Percentiles rank a stretch among this genome's conserved stretches.
Evolutionary conservation across 1,139 yeast species (phyloP).

Genomic region (Lodderomyces pseudojiufengensis): DNA sequence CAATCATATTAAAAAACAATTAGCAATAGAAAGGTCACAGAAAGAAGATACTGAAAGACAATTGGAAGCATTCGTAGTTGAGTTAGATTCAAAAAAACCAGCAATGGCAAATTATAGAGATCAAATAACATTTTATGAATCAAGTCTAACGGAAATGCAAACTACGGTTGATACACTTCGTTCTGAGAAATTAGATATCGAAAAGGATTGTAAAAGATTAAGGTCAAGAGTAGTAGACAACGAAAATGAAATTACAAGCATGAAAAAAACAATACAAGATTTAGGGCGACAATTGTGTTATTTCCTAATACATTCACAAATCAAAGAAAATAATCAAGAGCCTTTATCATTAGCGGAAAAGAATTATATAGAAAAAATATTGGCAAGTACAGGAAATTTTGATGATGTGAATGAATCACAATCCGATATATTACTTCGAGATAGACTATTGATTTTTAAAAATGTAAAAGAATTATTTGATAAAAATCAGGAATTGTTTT

Average conservation of each 20-base stretch:
- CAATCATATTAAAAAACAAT: conserved; percentile 59
- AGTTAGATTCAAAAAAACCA: conserved; percentile 80
- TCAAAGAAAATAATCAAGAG: conserved; percentile 47
- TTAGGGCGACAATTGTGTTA: conserved; percentile 77
- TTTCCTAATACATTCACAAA: conserved; percentile 63
- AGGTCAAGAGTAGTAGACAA: conserved; percentile 26
- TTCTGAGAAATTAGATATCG: conserved; percentile 40
- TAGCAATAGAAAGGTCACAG: conserved; percentile 66
- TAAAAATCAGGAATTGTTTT: conserved; percentile 68
- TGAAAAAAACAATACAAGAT: conserved; percentile 62
- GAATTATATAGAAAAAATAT: conserved; percentile 45
- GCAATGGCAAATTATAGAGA: conserved; percentile 63
- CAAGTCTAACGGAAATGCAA: conserved; percentile 37
- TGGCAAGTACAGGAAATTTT: conserved; percentile 35
- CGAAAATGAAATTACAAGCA: conserved; percentile 39
- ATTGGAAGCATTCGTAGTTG: conserved; percentile 66
- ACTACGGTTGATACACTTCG: conserved; percentile 36
- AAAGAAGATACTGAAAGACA: conserved; percentile 70
- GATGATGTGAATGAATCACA: conserved; percentile 46
- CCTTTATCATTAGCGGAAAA: conserved; percentile 60
- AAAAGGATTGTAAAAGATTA: conserved; percentile 32
- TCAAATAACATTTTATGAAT: conserved; percentile 45
- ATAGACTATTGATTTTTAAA: conserved; percentile 68
- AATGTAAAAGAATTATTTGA: conserved; percentile 65
- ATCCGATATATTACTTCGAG: conserved; percentile 67